Base-by-base conservation (phyloP, 1,284 basidiomycete genomes). In the Spongispora temasekensis region DNA sequence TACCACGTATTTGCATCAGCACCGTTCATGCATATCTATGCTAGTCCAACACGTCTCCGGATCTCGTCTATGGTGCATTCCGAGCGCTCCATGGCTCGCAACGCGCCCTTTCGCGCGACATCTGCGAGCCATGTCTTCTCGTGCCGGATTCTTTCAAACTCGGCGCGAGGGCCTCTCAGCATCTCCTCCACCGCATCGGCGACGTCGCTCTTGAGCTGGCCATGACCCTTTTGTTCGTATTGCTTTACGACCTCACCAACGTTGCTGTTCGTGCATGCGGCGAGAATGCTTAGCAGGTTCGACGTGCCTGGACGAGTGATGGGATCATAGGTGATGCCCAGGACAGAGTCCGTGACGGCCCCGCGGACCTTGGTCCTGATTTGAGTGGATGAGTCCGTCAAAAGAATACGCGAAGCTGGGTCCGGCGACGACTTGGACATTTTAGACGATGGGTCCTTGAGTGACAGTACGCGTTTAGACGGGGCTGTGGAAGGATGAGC, bases 341-440 rank as follows among this genome's bases (percentile, higher is more conserved):
- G 72, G 12, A 85, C 83, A 0, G 92, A 91, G 73, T 98, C 96
- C 0, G 96, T 98, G 2, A 96, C 90, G 0, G 96, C 93, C 7
- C 81, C 79, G 30, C 87, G 86, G 64, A 98, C 83, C 75, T 97
- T 97, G 23, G 79, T 70, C 42, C 72, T 73, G 37, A 97, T 92
- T 68, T 85, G 76, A 3, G 78, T 69, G 2, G 84, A 74, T 0
- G 83, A 76, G 71, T 98, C 96, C 23, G 93, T 97, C 42, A 98
- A 81, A 58, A 94, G 79, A 66, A 98, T 94, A 28, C 95, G 89
- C 1, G 94, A 95, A n/a, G 84, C 78, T 1, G 84, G 67, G 70
- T 93, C 88, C 0, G 89, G 90, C 0, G 93, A 83, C 0, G 96
- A 98, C 75, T 98, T 98, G 44, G 95, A 97, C 96, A 98, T 98